Conservation (phyloP, 139 green algal genomes). For the Chlorella sp. region DNA sequence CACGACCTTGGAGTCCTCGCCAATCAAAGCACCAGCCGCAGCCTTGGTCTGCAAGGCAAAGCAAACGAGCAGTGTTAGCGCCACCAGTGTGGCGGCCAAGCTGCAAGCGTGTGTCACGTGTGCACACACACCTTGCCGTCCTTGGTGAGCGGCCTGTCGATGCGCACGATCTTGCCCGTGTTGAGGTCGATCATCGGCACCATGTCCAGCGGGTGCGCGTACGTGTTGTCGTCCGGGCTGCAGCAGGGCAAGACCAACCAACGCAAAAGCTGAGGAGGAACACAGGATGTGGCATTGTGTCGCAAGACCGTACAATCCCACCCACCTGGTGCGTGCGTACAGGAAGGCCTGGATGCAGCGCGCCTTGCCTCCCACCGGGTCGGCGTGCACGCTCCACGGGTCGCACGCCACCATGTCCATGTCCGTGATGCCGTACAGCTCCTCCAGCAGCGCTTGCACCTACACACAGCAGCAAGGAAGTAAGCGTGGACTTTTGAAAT, state of each 20-base stretch:
- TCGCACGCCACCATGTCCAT: conserved; percentile 39
- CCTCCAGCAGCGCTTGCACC: conserved; percentile 25
- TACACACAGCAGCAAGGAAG: too few species aligned
- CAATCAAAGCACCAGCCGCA: too few species aligned
- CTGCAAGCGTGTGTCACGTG: too few species aligned
- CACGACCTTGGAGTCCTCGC: not conserved
- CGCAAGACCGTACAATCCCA: too few species aligned
- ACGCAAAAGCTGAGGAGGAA: too few species aligned
- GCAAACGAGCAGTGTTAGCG: too few species aligned
- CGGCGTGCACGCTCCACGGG: conserved; percentile 40
- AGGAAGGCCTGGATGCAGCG: conserved; percentile 54
- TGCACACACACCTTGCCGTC: not conserved
- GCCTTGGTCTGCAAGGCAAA: too few species aligned
- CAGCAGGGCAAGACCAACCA: too few species aligned
- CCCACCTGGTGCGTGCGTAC: conserved; percentile 5
- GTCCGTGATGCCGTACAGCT: conserved; percentile 37
- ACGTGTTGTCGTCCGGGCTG: conserved; percentile 53
- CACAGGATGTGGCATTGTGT: too few species aligned
- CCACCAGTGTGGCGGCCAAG: too few species aligned
- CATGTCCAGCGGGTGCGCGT: conserved; percentile 44
- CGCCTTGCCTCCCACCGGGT: not conserved
- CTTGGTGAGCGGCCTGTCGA: conserved; percentile 30
- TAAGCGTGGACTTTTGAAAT: too few species aligned
- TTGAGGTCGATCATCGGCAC: conserved; percentile 73
- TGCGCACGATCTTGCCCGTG: conserved; percentile 43